phyloP scores from a whole-genome alignment of 2,329 filamentous ascomycete genomes.

The Botrytis fragariae region DNA sequence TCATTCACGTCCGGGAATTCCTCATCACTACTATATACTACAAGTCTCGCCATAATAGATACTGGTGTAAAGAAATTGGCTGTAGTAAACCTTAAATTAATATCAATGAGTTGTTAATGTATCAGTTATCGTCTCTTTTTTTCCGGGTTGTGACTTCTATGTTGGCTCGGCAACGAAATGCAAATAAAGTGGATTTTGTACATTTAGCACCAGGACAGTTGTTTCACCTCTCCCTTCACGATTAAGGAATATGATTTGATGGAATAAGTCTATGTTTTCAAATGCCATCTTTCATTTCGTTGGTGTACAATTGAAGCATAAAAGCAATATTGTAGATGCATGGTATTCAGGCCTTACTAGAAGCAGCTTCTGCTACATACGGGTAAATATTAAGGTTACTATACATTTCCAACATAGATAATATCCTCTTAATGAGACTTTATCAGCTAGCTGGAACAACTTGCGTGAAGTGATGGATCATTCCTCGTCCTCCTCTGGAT shows the following conservation, averaged over 20 bases:
- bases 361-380: background rate
- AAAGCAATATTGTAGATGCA: background rate
- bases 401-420: background rate
- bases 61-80: background rate
- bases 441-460: background rate
- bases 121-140: conserved; percentile 9
- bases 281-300: background rate
- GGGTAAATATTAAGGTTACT: background rate
- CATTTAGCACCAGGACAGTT: background rate
- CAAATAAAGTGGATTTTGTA: conserved; percentile 5
- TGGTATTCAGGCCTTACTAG: background rate
- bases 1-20: conserved; percentile 29
- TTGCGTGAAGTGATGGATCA: background rate
- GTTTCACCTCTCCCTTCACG: background rate
- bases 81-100: background rate
- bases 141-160: background rate
- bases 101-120: background rate
- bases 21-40: conserved; percentile 29
- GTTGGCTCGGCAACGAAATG: conserved; percentile 17
- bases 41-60: conserved; percentile 26
- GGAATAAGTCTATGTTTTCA: background rate
- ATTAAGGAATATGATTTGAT: background rate
- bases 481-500: conserved; percentile 12
- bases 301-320: background rate
- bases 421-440: background rate